Base-by-base conservation (phyloP, 768 basidiomycete genomes). In the Lepiota brunneoincarnata region DNA sequence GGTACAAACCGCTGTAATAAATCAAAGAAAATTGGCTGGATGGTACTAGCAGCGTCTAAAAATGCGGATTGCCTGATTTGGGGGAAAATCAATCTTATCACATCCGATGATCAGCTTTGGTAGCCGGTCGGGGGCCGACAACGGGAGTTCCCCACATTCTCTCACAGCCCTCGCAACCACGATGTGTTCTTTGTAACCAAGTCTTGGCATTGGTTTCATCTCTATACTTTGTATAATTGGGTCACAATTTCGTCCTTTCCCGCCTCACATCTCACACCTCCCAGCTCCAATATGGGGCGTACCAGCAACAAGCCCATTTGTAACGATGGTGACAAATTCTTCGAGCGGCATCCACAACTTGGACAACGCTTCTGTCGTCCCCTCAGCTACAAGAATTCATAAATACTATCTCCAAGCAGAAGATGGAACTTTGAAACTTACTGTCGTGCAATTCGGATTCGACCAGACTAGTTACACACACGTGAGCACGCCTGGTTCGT, bases 371-470 rank as follows among this genome's bases (percentile, higher is more conserved):
- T 72, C 70, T 0, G 76, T 76, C 0, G 72, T 82, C 43, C 80
- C 82, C 63, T 83, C 75, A 38, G 76, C 83, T 84, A 55, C 18
- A 17, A 38, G 31, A 17, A 2, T 28, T 26, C 24, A 28, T 26
- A 42, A 36, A 46, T 44, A 49, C 17, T 38, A 49, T n/a, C 38
- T 43, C 42, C 38, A 17, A 28, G 18, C 24, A 15, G 24, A 24
- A 37, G 46, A 34, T 24, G 39, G n/a, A 56, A 20, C 35, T n/a
- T 21, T 24, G 9, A 21, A n/a, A 61, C 75, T 59, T 59, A 81
- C 82, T 71, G 58, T 83, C 82, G 59, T 86, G 82, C 26, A 84
- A 67, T 59, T 84, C 83, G 2, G 81, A 83, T 65, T 84, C 83
- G 7, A 82, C 80, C 7, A 84, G 69, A 10, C 81, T 83, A 49